phyloP scores from a whole-genome alignment of 352 stramenopile species.

The Blastocystis sp. region DNA sequence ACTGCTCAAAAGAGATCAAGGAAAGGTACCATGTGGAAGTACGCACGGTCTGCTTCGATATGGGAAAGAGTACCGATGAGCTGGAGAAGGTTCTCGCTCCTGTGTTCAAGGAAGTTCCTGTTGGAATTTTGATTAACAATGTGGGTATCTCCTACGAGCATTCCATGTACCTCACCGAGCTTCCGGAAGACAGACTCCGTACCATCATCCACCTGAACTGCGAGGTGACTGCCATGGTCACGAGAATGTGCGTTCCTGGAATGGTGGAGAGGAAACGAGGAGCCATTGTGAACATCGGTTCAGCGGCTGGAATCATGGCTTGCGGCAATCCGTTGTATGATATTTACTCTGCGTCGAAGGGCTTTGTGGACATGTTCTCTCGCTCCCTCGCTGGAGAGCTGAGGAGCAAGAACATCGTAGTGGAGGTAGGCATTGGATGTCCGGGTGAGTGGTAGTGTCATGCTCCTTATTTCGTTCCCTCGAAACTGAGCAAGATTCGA shows the following conservation, averaged over 20 bases:
- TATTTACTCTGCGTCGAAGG: conserved; percentile 93
- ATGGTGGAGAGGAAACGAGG: conserved; percentile 89
- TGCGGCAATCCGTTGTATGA: conserved; percentile 81
- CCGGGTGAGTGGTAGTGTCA: conserved; percentile 81
- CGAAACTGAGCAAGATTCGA: conserved; percentile 96
- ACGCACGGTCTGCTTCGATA: conserved; percentile 69
- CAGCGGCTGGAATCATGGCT: conserved; percentile 84
- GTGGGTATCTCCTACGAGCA: conserved; percentile 96
- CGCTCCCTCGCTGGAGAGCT: conserved; percentile 89
- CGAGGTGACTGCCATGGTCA: conserved; percentile 79
- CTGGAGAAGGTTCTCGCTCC: conserved; percentile 37
- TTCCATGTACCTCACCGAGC: conserved; percentile 92
- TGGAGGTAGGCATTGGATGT: conserved; percentile 70
- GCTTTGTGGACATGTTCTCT: conserved; percentile 92
- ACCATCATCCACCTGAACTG: conserved; percentile 78
- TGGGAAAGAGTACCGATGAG: conserved; percentile 66
- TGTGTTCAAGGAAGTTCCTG: conserved; percentile 75
- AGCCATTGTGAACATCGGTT: conserved; percentile 93
- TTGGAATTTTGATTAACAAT: conserved; percentile 98
- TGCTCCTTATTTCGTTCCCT: conserved; percentile 95
- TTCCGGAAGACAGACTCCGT: conserved; percentile 82
- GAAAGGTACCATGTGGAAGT: conserved; percentile 74
- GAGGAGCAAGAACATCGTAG: conserved; percentile 73
- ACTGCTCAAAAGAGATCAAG: conserved; percentile 84
- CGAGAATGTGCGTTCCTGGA: conserved; percentile 75